Evolutionary conservation across 306 rosid species (phyloP), one percentile per base, ranked within the genome.

Genomic region (Vigna reflexopilosa): DNA sequence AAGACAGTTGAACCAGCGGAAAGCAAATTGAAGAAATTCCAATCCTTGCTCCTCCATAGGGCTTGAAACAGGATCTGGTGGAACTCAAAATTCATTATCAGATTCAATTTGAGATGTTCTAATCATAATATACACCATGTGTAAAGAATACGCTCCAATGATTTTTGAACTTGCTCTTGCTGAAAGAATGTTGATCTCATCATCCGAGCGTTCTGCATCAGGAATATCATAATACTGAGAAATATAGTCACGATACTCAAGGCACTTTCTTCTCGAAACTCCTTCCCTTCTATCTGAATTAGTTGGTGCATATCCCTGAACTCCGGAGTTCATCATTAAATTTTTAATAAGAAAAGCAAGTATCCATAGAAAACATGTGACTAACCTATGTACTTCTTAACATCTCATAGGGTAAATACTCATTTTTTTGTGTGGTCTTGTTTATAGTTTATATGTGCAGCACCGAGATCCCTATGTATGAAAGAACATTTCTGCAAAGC

Each of bases 211-310:
- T 50, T 91, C 97, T 48, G 91, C 78, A 82, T 94, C 98, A 17
- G 90, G 93, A 85, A 94, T 85, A 80, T 91, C 96, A 85, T 90
- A 92, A 83, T 80, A 94, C 87, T 92, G 97, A 69, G 98, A 87
- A 84, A 89, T 91, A 79, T 86, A 85, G 58, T 94, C 98, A 45
- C 92, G 98, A 90, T 94, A 94, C 88, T 90, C 96, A 11, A 94
- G 88, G 34, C 97, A 93, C 90, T 94, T 94, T 88, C 98, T 90
- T 82, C 88, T 88, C 77, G 92, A 81, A 86, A 94, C 91, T 56
- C 93, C 98, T 83, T 92, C 98, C 97, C 91, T 87, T 90, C 98
- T 86, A 86, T 94, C 98, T 87, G 98, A 94, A 92, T 92, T 94
- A 88, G 96, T 89, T 81, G 98, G 93, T 91, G 98, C 98, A 87